Evolutionary conservation across 345 rosid genomes (phyloP), one percentile per base, ranked within the genome.

Genomic region (thale cress (Arabidopsis thaliana)): DNA sequence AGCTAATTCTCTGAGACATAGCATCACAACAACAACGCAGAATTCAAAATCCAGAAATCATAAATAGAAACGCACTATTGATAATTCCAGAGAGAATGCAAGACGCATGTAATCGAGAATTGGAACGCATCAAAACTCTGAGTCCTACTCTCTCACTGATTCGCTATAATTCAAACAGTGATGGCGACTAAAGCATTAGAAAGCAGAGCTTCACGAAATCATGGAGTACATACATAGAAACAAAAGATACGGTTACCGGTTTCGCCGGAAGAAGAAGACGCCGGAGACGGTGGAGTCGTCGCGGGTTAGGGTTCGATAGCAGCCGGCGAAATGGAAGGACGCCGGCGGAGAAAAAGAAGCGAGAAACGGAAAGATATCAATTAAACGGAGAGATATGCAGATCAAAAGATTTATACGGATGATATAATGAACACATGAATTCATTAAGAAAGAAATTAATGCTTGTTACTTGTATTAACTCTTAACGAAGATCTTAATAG

Each of bases 281-380:
- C 34, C 42, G 72, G 62, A 7, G 65, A 44, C 5, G 11, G 53
- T 10, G 52, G 38, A 22, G 41, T n/a, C 4, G 41, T n/a, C 4
- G 32, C 23, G 38, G 70, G 14, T 16, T 71, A 84, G 74, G 83
- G 85, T 65, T 79, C 76, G 84, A 52, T 69, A 37, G n/a, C 48
- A 12, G 76, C 45, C 60, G 69, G 53, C 40, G 72, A 61, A 59
- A 58, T 8, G 46, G 57, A 60, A 65, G 24, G 69, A 68, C 75
- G 81, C 78, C 46, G 83, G 80, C 71, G 67, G 72, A 22, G 66
- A 46, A 50, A 71, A 61, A 48, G 57, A 59, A 58, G 72, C 22
- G 56, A 76, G 80, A 23, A 72, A 65, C 16, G 67, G 81, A 25
- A 28, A 28, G 70, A 59, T 14, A 72, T 59, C 65, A 56, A 65